phyloP scores from a whole-genome alignment of 2,329 filamentous ascomycete genomes.

The Hysterium pulicare region DNA sequence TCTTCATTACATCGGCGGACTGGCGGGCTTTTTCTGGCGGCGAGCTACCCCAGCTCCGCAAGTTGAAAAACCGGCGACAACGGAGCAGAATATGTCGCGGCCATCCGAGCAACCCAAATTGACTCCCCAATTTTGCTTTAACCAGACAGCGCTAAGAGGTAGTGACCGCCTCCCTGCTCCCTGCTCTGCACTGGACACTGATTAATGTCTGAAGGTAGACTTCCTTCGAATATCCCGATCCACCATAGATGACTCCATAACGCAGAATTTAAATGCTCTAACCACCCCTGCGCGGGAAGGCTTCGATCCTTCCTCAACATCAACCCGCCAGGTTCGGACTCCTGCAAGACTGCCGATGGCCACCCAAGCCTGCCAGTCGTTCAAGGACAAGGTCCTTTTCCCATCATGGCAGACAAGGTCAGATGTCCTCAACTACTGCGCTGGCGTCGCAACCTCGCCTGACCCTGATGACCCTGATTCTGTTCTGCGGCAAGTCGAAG shows the following conservation, averaged over 20 bases:
- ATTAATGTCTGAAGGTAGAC: conserved; percentile 55
- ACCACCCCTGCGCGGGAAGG: conserved; percentile 67
- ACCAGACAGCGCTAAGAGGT: conserved; percentile 50
- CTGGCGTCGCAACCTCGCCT: conserved; percentile 78
- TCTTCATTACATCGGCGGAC: background rate
- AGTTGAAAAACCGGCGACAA: background rate
- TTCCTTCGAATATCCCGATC: conserved; percentile 84
- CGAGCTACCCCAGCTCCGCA: conserved; percentile 2
- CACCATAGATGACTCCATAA: conserved; percentile 88
- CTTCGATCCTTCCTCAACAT: conserved; percentile 79
- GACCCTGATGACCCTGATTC: conserved; percentile 84
- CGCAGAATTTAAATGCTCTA: conserved; percentile 87
- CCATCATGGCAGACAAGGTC: conserved; percentile 82
- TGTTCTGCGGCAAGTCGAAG: conserved; percentile 66
- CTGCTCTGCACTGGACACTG: conserved; percentile 18
- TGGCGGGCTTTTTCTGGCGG: conserved; percentile 5
- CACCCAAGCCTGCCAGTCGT: conserved; percentile 60
- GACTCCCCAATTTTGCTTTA: conserved; percentile 52
- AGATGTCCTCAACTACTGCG: conserved; percentile 85
- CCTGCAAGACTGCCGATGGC: conserved; percentile 55
- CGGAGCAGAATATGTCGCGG: conserved; percentile 36
- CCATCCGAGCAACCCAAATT: conserved; percentile 39
- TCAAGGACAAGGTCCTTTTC: conserved; percentile 77
- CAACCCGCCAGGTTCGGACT: conserved; percentile 55
- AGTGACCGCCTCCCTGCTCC: conserved; percentile 8